A percentile compares a stretch with the other conserved stretches of the same genome.
Evolutionary conservation across 495 filamentous ascomycete genomes (phyloP).

Genomic region (Mycothermus thermophilus): DNA sequence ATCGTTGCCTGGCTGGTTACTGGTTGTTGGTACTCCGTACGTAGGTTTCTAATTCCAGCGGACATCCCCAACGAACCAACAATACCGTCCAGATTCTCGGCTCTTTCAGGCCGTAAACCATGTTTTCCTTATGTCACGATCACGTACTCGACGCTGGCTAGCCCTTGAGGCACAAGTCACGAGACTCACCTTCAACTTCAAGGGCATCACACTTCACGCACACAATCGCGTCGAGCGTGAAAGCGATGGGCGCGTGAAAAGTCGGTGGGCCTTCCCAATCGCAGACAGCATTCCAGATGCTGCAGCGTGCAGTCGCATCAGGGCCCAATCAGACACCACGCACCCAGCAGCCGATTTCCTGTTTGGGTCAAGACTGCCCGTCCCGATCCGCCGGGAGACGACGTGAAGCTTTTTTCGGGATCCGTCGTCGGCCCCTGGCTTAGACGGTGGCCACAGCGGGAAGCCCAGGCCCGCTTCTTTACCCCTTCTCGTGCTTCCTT

Average conservation of each 20-base stretch:
- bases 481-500: constrained; percentile 1
- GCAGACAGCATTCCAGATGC: constrained; percentile 3
- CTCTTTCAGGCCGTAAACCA: too few species aligned
- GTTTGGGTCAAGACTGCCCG: constrained; percentile 8
- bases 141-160: too few species aligned
- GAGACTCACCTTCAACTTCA: neutral
- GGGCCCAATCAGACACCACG: constrained; percentile 6
- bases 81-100: too few species aligned
- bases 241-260: neutral
- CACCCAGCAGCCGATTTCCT: constrained; percentile 4
- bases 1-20: too few species aligned
- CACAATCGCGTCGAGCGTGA: neutral
- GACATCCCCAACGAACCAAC: too few species aligned
- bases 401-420: constrained; percentile 6
- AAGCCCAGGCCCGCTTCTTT: too few species aligned
- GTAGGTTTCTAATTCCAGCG: too few species aligned
- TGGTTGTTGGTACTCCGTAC: too few species aligned
- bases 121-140: too few species aligned
- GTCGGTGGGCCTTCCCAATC: neutral
- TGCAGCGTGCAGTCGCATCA: neutral
- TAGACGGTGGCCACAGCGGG: neutral
- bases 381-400: constrained; percentile 10
- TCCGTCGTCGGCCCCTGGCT: constrained; percentile 2
- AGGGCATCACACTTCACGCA: neutral
- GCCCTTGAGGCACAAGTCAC: neutral